Base-by-base conservation (phyloP, 441 rosid genomes). In the Aquilaria agallochum region DNA sequence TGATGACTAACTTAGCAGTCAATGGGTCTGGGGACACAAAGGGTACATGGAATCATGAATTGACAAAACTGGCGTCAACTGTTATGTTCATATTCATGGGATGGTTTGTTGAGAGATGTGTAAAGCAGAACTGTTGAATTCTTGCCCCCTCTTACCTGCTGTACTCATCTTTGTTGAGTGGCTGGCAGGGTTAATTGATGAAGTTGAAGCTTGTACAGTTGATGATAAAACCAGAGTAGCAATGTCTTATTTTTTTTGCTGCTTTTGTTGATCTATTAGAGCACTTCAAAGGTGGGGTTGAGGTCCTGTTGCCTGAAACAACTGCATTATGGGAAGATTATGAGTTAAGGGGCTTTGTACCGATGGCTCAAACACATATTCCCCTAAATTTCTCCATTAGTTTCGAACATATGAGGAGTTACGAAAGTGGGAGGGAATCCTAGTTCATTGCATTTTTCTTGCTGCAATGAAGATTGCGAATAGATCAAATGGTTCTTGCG, bases 291-390 rank as follows among this genome's bases (percentile, higher is more conserved):
- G 45, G 27, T 53, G 66, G 59, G 51, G 64, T 53, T 45, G 78
- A 68, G 60, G 66, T 46, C 11, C 53, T 68, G 46, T 65, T 76
- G 64, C 65, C 58, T 31, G 55, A 59, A 52, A 70, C 34, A 32
- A 36, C 63, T 64, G 85, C 92, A 72, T 77, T 91, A 12, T 94
- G 98, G 97, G 98, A 90, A 78, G 97, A 94, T 76, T 83, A 81
- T 32, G 95, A 94, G 72, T 71, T 94, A 65, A 81, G 89, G 68
- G 94, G 93, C 46, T 85, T 87, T 77, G 79, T 82, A 50, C 89
- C 97, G 50, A 56, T 84, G 63, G 82, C 79, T 62, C 66, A 56
- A 63, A 36, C 65, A 8, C 92, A 87, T 31, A 58, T 1, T 2
- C 63, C 64, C n/a, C 62, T 83, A 54, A 89, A 90, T 76, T 94